phyloP scores from a whole-genome alignment of 1,139 yeast species.

The Eremothecium coryli region DNA sequence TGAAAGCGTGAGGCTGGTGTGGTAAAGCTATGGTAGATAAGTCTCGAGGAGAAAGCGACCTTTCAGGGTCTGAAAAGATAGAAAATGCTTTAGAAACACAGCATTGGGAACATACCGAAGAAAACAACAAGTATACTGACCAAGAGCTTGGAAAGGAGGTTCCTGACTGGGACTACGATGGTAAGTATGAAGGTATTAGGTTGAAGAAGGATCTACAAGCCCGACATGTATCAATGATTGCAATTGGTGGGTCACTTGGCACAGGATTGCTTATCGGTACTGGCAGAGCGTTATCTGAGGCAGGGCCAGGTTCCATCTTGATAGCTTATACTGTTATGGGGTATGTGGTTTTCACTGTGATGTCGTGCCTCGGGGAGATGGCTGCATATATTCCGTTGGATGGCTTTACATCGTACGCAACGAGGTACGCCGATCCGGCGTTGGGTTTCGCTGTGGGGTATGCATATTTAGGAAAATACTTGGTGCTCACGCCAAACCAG shows the following conservation, averaged over 20 bases:
- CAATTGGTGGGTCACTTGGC: slow-evolving; percentile 49
- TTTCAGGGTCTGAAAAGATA: no score
- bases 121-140: no score
- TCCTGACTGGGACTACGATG: slow-evolving; percentile 15
- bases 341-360: slow-evolving; percentile 53
- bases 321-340: slow-evolving; percentile 56
- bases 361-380: slow-evolving; percentile 67
- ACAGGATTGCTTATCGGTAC: slow-evolving; percentile 68
- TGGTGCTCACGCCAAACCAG: slow-evolving; percentile 59
- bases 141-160: no score
- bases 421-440: slow-evolving; percentile 59
- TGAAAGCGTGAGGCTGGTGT: no score
- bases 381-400: slow-evolving; percentile 65
- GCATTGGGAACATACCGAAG: no score
- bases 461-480: slow-evolving; percentile 52
- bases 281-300: slow-evolving; percentile 50
- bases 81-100: no score
- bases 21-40: no score
- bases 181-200: slow-evolving; percentile 40
- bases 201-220: slow-evolving; percentile 56
- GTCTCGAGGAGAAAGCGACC: no score
- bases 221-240: slow-evolving; percentile 69
- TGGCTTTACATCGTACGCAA: slow-evolving; percentile 64
- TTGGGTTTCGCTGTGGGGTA: slow-evolving; percentile 72
- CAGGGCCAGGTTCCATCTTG: slow-evolving; percentile 64